These are phyloP conservation scores for Saitoella complicata DNA, from an alignment of 805 yeast genomes.

Conservation along the genomic window DNA sequence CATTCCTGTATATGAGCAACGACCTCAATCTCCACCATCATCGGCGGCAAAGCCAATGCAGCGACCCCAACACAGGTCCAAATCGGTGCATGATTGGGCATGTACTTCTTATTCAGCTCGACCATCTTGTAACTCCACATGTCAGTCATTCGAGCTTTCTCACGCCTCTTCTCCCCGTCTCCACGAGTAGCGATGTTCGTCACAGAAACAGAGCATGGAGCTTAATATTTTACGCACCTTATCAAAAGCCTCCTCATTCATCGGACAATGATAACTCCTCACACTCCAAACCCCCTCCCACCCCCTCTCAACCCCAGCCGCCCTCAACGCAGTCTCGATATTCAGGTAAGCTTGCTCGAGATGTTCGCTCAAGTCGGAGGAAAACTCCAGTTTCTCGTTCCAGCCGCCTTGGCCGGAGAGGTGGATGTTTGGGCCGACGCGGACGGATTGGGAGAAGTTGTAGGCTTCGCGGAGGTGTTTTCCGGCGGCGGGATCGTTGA, in stretches of 20 bases:
- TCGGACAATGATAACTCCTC: background rate
- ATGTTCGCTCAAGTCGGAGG: background rate
- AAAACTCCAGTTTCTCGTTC: background rate
- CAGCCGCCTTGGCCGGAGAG: conserved; percentile 2
- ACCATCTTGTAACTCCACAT: background rate
- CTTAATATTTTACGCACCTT: too few species aligned
- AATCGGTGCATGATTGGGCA: conserved; percentile 1
- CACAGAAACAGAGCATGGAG: too few species aligned
- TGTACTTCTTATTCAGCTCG: background rate
- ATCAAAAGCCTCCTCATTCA: conserved; percentile 1
- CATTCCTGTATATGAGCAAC: conserved; percentile 1
- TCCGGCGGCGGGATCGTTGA: background rate
- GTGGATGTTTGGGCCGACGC: background rate
- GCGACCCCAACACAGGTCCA: conserved; percentile 2
- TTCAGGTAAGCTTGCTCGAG: conserved; percentile 1
- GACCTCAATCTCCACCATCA: conserved; percentile 1
- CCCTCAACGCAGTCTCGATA: background rate
- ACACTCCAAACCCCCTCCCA: background rate
- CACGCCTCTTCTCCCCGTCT: too few species aligned
- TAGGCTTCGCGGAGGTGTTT: background rate
- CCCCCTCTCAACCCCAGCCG: background rate
- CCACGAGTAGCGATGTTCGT: too few species aligned
- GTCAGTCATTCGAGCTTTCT: too few species aligned
- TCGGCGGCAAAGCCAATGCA: background rate
- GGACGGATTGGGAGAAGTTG: conserved; percentile 1